Base-by-base conservation (phyloP, 2,329 filamentous ascomycete species). In the Fusarium sp. region DNA sequence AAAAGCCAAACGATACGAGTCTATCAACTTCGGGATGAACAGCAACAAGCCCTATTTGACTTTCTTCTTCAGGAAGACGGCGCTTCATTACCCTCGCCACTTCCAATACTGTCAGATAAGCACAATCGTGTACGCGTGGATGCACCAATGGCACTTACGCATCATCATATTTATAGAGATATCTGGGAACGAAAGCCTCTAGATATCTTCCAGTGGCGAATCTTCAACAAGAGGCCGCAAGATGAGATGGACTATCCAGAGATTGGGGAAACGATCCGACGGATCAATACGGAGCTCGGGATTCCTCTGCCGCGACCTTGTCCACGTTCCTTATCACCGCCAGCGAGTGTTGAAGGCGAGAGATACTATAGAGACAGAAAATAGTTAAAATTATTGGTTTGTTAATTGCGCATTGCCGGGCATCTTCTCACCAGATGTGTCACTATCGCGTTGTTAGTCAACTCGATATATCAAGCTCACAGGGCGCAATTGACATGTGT, bases 101-200 rank as follows among this genome's bases (percentile, higher is more conserved):
- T 71, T 2, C 68, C 68, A 4, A 49, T 71, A 40, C 45, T 67
- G 5, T 20, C 55, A 20, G 30, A 54, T 6, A 45, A 41, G n/a
- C 55, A 47, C 16, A 71, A 68, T 7, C 48, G 48, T 18, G 14
- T 70, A 24, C 64, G 63, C 6, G 52, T 70, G 2, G 68, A 71
- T 25, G 52, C 60, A 1, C 49, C 59, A 2, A 29, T 20, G 30
- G 60, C 69, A 9, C 55, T 71, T 3, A 58, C 52, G 6, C 47
- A 60, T 2, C n/a, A 45, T 27, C 44, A 45, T 10, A 69, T 71
- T 3, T 71, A 71, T 22, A 30, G 60, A 44, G 65, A 69, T 0
- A 66, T 69, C 7, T 71, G 68, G 68, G 69, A 71, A 45, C 52
- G 57, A 3, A 61, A 65, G 3, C 54, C 64, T 14, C 29, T 60